Evolutionary conservation across 768 basidiomycete species (phyloP).

Genomic region (Chlorophyllum brunneum): DNA sequence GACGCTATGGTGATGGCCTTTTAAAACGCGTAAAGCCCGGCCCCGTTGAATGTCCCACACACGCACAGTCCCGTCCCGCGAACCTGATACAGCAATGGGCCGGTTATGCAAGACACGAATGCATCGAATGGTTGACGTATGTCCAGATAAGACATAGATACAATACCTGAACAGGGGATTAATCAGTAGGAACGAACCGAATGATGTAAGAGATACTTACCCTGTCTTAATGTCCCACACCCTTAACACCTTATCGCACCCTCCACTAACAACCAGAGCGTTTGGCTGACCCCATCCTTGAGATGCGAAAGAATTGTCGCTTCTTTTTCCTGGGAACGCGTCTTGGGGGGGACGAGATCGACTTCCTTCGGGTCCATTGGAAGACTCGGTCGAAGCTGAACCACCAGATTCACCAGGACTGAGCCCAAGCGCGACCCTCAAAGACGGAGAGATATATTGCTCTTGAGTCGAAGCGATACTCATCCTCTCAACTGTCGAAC

Average conservation of each 20-base stretch:
- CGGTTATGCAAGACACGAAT: conserved; percentile 82
- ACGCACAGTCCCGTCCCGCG: conserved; percentile 78
- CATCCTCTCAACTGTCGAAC: neutral
- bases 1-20: conserved; percentile 80
- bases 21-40: conserved; percentile 54
- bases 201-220: conserved; percentile 35
- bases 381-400: neutral
- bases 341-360: neutral
- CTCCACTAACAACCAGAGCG: conserved; percentile 83
- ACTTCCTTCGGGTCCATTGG: conserved; percentile 7
- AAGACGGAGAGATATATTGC: conserved; percentile 30
- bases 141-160: conserved; percentile 77
- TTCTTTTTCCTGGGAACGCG: conserved; percentile 29
- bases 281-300: conserved; percentile 89
- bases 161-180: conserved; percentile 42
- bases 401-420: conserved; percentile 15
- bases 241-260: conserved; percentile 87
- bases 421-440: conserved; percentile 49
- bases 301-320: conserved; percentile 59
- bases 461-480: conserved; percentile 18
- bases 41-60: conserved; percentile 95
- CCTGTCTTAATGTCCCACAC: conserved; percentile 91
- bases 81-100: conserved; percentile 87
- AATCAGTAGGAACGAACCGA: neutral
- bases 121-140: conserved; percentile 89